These are phyloP conservation scores for Ceratocystis lukuohia DNA, from an alignment of 2,329 filamentous ascomycete genomes.

Conservation along the genomic window DNA sequence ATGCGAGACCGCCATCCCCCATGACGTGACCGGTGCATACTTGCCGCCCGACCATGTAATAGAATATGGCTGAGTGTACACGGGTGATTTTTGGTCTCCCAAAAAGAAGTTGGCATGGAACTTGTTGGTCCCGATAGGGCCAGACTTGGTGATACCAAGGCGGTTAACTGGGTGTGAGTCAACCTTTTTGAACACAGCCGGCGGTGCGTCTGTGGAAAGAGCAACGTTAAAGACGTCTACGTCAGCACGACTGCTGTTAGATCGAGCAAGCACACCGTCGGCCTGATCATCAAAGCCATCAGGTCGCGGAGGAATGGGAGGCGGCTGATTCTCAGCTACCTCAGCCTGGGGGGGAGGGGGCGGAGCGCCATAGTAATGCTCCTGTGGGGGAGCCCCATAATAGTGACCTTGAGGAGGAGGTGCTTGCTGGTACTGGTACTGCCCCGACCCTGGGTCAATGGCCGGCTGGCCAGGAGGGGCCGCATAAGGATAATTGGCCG, in stretches of 20 bases:
- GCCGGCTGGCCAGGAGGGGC: background rate
- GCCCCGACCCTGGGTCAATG: background rate
- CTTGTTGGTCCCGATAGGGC: slow-evolving; percentile 59
- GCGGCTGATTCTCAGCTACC: slow-evolving; percentile 9
- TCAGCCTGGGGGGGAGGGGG: background rate
- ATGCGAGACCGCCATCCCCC: slow-evolving; percentile 63
- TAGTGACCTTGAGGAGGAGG: background rate
- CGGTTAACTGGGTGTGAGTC: slow-evolving; percentile 47
- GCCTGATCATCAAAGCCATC: slow-evolving; percentile 4
- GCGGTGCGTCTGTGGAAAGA: slow-evolving; percentile 40
- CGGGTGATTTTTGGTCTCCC: slow-evolving; percentile 51
- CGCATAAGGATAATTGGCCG: slow-evolving; percentile 5
- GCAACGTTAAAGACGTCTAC: slow-evolving; percentile 43
- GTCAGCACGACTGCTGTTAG: slow-evolving; percentile 22
- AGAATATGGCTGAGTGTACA: slow-evolving; percentile 65
- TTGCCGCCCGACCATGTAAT: slow-evolving; percentile 53
- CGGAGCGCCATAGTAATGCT: background rate
- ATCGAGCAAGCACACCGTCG: slow-evolving; percentile 6
- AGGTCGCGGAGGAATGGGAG: slow-evolving; percentile 19
- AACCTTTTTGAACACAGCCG: slow-evolving; percentile 33
- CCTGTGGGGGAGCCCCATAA: background rate
- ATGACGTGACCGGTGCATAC: slow-evolving; percentile 29
- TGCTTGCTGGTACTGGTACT: slow-evolving; percentile 18
- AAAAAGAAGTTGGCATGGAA: slow-evolving; percentile 75
- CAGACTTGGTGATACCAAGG: slow-evolving; percentile 34